These are phyloP conservation scores for Arctostaphylos glauca DNA, from an alignment of 148 eudicot genomes.

Conservation along the genomic window DNA sequence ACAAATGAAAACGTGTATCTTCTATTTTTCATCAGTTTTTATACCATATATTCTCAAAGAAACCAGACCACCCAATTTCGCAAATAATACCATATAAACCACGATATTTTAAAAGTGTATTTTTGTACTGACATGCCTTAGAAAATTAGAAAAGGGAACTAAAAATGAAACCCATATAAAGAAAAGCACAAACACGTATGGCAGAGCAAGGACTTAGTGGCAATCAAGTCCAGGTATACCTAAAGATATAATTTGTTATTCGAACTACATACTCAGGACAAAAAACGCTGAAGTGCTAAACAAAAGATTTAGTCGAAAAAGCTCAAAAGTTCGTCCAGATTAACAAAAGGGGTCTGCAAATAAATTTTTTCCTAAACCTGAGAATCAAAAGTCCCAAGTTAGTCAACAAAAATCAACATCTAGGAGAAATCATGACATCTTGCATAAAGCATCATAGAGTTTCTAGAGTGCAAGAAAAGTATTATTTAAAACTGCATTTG, in stretches of 20 bases:
- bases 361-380: not conserved
- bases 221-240: not conserved
- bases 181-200: not conserved
- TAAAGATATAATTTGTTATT: not conserved
- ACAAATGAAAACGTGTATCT: not conserved
- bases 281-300: not conserved
- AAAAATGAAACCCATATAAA: not conserved
- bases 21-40: not conserved
- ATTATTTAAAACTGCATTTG: not conserved
- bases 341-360: not conserved
- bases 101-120: not conserved
- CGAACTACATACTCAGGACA: not conserved
- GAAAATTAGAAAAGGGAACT: conserved; percentile 1
- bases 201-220: not conserved
- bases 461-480: not conserved
- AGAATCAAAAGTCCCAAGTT: not conserved
- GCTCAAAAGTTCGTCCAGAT: not conserved
- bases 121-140: not conserved
- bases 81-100: not conserved
- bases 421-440: not conserved
- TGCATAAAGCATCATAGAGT: not conserved
- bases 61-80: not conserved
- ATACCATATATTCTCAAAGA: not conserved
- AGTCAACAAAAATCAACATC: not conserved
- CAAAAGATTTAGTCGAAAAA: not conserved